Evolutionary conservation across 1,284 basidiomycete genomes (phyloP).

Genomic region (Puccinia polysora): DNA sequence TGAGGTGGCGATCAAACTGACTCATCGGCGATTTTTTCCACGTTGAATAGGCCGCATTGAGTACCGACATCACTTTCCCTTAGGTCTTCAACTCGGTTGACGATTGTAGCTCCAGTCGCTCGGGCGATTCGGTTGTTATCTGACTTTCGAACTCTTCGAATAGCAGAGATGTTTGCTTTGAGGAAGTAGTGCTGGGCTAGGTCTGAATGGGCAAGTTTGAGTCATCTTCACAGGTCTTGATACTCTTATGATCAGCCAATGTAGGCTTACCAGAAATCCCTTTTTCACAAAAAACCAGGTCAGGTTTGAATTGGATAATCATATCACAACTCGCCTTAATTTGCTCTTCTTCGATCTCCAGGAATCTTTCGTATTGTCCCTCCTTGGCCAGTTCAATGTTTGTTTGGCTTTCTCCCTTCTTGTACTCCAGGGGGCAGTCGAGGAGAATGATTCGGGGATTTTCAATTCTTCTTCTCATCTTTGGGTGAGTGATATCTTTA

Average conservation of each 20-base stretch:
- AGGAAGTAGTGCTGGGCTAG: slow-evolving; percentile 88
- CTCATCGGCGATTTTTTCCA: slow-evolving; percentile 98
- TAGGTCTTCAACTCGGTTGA: slow-evolving; percentile 92
- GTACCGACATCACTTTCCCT: slow-evolving; percentile 88
- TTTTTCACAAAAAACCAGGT: slow-evolving; percentile 94
- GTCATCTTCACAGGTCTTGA: not conserved
- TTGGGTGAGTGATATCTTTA: slow-evolving; percentile 98
- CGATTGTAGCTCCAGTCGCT: slow-evolving; percentile 90
- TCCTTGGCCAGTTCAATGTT: slow-evolving; percentile 98
- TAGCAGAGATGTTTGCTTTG: slow-evolving; percentile 82
- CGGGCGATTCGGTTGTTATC: slow-evolving; percentile 98
- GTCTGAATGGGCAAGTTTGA: slow-evolving; percentile 58
- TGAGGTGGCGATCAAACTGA: slow-evolving; percentile 56
- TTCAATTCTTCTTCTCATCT: slow-evolving; percentile 86
- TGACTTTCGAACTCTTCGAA: slow-evolving; percentile 91
- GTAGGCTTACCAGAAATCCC: slow-evolving; percentile 73
- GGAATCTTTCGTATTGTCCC: slow-evolving; percentile 83
- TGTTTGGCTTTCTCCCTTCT: slow-evolving; percentile 97
- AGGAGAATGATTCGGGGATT: slow-evolving; percentile 85
- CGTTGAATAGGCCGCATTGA: slow-evolving; percentile 85
- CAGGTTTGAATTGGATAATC: slow-evolving; percentile 89
- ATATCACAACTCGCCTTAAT: slow-evolving; percentile 81
- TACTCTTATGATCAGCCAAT: not conserved
- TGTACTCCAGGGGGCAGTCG: slow-evolving; percentile 97
- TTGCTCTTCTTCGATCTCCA: slow-evolving; percentile 96